Evolutionary conservation across 495 filamentous ascomycete species (phyloP).

Genomic region (Penicilliopsis zonata): DNA sequence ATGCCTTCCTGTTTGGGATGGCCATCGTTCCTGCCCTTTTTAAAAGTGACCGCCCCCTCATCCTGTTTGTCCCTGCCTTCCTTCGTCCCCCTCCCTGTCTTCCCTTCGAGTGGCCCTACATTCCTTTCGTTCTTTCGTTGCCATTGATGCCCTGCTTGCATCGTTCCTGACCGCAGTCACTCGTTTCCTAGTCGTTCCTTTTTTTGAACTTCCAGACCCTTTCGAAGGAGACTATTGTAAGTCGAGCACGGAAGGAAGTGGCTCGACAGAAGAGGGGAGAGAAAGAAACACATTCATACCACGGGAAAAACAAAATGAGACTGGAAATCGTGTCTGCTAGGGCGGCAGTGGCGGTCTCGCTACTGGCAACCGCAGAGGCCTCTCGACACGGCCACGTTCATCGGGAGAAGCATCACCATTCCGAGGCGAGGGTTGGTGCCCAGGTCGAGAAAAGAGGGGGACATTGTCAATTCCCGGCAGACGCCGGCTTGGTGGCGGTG

Average conservation of each 20-base stretch:
- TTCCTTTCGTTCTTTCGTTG: conserved; percentile 4
- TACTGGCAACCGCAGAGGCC: conserved; percentile 41
- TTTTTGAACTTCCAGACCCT: too few relatives aligned
- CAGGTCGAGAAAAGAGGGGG: conserved; percentile 30
- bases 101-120: conserved; percentile 2
- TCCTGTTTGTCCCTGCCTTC: too few relatives aligned
- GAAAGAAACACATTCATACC: too few relatives aligned
- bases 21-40: too few relatives aligned
- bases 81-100: conserved; percentile 5
- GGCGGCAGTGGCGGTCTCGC: conserved; percentile 41
- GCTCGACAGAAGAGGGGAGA: too few relatives aligned
- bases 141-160: conserved; percentile 16
- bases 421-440: conserved; percentile 4
- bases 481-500: conserved; percentile 57
- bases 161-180: conserved; percentile 4
- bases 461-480: conserved; percentile 52
- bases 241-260: too few relatives aligned
- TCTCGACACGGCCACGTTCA: conserved; percentile 25
- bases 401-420: conserved; percentile 16
- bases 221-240: too few relatives aligned
- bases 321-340: conserved; percentile 13
- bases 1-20: too few relatives aligned
- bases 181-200: conserved; percentile 7
- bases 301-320: conserved; percentile 26
- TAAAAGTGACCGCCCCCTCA: too few relatives aligned